A percentile compares a stretch with the other conserved stretches of the same genome.
These are phyloP conservation scores for Yamadazyma philogaea DNA, from an alignment of 805 yeast species.

Conservation along the genomic window DNA sequence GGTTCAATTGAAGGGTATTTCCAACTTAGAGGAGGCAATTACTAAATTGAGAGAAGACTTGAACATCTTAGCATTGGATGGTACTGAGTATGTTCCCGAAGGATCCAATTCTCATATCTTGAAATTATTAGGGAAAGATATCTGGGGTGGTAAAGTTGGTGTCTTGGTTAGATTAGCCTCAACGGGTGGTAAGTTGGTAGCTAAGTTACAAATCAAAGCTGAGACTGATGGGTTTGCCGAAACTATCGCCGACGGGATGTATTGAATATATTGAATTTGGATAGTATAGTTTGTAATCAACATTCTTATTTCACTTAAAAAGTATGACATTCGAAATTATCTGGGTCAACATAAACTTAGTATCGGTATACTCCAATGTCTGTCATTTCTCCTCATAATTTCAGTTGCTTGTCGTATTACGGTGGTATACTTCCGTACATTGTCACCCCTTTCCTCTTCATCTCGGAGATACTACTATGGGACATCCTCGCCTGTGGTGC, in stretches of 20 bases:
- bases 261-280: not conserved
- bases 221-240: slow-evolving; percentile 50
- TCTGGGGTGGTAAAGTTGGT: slow-evolving; percentile 57
- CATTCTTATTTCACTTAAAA: no score
- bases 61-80: slow-evolving; percentile 61
- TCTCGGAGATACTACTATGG: no score
- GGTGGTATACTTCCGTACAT: not conserved
- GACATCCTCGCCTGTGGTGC: no score
- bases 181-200: slow-evolving; percentile 57
- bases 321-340: no score
- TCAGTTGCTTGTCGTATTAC: not conserved
- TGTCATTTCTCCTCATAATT: not conserved
- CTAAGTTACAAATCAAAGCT: slow-evolving; percentile 50
- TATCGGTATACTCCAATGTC: no score
- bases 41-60: slow-evolving; percentile 50
- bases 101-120: slow-evolving; percentile 65
- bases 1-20: slow-evolving; percentile 53
- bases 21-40: slow-evolving; percentile 41
- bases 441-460: no score
- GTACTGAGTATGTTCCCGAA: slow-evolving; percentile 59
- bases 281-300: not conserved
- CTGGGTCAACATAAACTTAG: no score
- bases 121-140: slow-evolving; percentile 79
- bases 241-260: slow-evolving; percentile 47
- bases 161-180: slow-evolving; percentile 47